phyloP scores from a whole-genome alignment of 371 early-diverging fungal genomes.

The Mortierella sp. region DNA sequence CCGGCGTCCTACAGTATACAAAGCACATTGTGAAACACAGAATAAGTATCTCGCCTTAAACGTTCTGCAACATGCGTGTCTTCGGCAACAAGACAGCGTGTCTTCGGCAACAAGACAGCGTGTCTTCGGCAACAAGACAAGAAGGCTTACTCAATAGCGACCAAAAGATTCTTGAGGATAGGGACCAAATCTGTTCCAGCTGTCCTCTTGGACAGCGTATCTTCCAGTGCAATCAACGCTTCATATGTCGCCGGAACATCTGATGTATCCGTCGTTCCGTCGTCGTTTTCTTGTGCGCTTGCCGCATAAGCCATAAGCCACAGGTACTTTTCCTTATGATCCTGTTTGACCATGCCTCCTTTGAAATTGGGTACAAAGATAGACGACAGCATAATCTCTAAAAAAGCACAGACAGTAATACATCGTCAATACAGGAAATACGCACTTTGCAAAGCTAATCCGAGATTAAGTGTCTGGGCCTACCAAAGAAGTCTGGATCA shows the following conservation, averaged over 20 bases:
- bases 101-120: too few relatives aligned
- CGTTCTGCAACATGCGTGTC: too few relatives aligned
- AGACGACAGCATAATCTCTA: constrained; percentile 60
- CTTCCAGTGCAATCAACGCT: constrained; percentile 39
- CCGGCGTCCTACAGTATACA: constrained; percentile 58
- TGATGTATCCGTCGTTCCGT: constrained; percentile 32
- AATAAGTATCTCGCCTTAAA: too few relatives aligned
- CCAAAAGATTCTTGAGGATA: constrained; percentile 43
- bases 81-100: too few relatives aligned
- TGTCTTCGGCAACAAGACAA: too few relatives aligned
- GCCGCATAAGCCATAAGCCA: constrained; percentile 72
- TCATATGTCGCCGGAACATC: constrained; percentile 48
- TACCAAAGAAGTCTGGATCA: constrained; percentile 69
- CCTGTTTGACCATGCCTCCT: constrained; percentile 58
- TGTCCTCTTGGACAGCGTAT: constrained; percentile 48
- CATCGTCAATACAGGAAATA: background rate
- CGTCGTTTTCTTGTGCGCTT: constrained; percentile 57
- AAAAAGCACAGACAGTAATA: background rate
- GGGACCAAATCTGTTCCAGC: constrained; percentile 54
- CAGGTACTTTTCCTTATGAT: constrained; percentile 68
- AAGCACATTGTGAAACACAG: too few relatives aligned
- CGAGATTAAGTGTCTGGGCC: background rate
- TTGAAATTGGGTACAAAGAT: constrained; percentile 62
- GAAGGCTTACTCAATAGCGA: constrained; percentile 55
- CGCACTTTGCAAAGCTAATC: background rate